Percentiles rank a stretch among this genome's conserved stretches.
Conservation (phyloP, 331 rosid species). For the Phaseolus coccineus region DNA sequence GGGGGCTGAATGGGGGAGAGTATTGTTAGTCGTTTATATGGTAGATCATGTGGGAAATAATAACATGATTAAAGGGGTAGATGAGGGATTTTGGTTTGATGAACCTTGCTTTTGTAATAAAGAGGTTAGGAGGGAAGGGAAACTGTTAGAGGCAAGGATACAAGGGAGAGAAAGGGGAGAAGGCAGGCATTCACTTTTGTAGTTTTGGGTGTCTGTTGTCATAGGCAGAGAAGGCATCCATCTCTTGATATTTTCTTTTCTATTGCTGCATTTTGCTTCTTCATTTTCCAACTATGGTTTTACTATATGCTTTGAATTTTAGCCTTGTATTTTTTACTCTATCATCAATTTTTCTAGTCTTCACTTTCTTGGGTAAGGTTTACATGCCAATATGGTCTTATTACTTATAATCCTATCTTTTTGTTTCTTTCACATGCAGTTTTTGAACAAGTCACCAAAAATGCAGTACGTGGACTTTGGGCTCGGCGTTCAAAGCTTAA, state of each 20-base stretch:
- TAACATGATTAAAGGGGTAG: background rate
- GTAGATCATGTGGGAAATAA: background rate
- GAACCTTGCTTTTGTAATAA: background rate
- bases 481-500: constrained; percentile 94
- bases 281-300: background rate
- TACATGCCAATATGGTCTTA: background rate
- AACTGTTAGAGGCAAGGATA: background rate
- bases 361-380: constrained; percentile 14
- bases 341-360: constrained; percentile 15
- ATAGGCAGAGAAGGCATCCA: background rate
- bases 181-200: background rate
- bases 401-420: constrained; percentile 16
- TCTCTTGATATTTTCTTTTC: background rate
- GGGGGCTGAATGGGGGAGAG: background rate
- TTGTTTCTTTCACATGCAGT: constrained; percentile 61
- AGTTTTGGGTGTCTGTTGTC: background rate
- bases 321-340: background rate
- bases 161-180: background rate
- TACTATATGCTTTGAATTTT: constrained; percentile 16
- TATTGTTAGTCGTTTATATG: background rate
- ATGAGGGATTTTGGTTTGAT: background rate
- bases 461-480: constrained; percentile 96
- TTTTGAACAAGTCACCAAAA: constrained; percentile 97
- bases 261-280: background rate
- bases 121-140: background rate